Evolutionary conservation across 2,329 filamentous ascomycete species (phyloP), one percentile per base, ranked within the genome.

Genomic region (Lizonia empirigonia): DNA sequence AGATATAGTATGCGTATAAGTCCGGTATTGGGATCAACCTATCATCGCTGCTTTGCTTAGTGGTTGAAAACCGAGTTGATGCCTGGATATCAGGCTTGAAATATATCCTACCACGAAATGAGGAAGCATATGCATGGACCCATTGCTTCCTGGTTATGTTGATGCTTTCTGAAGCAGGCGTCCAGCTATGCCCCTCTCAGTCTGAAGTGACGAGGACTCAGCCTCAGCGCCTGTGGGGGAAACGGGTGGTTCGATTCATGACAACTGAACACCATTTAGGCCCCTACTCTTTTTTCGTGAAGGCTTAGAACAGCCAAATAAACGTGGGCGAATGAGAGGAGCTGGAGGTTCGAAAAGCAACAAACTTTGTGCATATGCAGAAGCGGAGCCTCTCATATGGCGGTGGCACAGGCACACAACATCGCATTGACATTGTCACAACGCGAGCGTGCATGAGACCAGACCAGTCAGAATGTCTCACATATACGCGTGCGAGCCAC

Each of bases 361-460:
- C 60, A 56, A 50, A 55, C 55, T 54, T 42, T 30, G 36, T 49
- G 45, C 50, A 46, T 32, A 35, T 48, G 40, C 46, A 41, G 37
- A 36, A 50, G 36, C 36, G 50, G 53, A 36, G 52, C 53, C 58
- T 59, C 42, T 27, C 26, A 44, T 40, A 45, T 53, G 59, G 62
- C 48, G 61, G 67, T 64, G 64, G 67, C 67, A 65, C 60, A 61
- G 56, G 45, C 49, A 30, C 53, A n/a, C n/a, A n/a, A n/a, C n/a
- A 36, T 29, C 36, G 54, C 47, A 44, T 40, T 46, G 39, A 39
- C 34, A 50, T 55, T 37, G 39, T 40, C 47, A 44, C 27, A 44
- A 41, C 48, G 37, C 53, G 56, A 47, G 48, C 53, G 38, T 56
- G 54, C 60, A 55, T 38, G 36, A 29, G 30, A 34, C 13, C 30